Conservation (phyloP, 176 grass and related monocot genomes). For the Chloris gayana region DNA sequence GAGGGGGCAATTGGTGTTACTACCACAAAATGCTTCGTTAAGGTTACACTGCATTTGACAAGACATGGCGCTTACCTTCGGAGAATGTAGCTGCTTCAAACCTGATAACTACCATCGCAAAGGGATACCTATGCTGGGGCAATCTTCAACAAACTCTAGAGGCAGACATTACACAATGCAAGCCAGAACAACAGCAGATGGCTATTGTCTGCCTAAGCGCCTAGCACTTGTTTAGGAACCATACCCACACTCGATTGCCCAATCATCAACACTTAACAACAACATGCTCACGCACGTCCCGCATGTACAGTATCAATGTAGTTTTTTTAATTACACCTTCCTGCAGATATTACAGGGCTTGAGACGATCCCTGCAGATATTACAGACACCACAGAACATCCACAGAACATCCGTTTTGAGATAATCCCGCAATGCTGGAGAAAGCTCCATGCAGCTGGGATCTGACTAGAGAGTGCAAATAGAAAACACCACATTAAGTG, state of each 20-base stretch:
- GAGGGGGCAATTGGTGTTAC: too few relatives aligned
- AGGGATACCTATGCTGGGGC: neutral
- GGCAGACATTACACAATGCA: neutral
- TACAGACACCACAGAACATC: too few relatives aligned
- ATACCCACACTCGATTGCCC: neutral
- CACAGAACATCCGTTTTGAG: too few relatives aligned
- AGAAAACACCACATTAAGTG: too few relatives aligned
- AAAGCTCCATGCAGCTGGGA: too few relatives aligned
- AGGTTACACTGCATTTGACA: neutral
- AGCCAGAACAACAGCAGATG: neutral
- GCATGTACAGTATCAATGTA: neutral
- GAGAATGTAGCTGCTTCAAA: neutral
- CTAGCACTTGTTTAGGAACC: neutral
- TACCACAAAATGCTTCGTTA: neutral
- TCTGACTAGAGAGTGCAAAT: too few relatives aligned
- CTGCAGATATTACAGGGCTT: too few relatives aligned
- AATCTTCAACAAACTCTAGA: neutral
- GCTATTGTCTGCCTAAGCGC: neutral
- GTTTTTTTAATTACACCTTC: too few relatives aligned
- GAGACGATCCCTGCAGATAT: too few relatives aligned
- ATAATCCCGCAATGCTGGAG: too few relatives aligned
- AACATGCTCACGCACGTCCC: neutral
- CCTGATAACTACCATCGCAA: neutral
- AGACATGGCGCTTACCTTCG: neutral
- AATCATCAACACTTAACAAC: neutral